Base-by-base conservation (phyloP, 139 green algal genomes). In the Diplosphaera chodatii region DNA sequence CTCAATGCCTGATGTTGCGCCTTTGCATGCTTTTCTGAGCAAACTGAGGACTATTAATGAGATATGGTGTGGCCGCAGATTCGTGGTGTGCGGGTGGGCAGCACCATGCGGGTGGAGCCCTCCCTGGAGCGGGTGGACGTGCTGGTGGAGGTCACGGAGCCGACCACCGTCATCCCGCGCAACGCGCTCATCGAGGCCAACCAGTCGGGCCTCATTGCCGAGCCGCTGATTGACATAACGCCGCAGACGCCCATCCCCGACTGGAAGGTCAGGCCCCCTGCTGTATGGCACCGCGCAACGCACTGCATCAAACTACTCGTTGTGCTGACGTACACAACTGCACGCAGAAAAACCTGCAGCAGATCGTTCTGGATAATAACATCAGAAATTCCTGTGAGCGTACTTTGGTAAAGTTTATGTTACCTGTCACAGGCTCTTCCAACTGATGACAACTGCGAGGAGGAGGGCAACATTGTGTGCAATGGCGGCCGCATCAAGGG, bases 161-260 rank as follows among this genome's bases (percentile, higher is more conserved):
- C 84, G 4, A 80, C 55, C 71, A 94, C 94, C 59, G 90, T 97
- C 67, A 96, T 99, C 66, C 95, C 95, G 0, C 84, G 88, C 31
- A 97, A 97, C 76, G 88, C 86, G 6, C 69, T 93, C 4, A 91
- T 99, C 31, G 93, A 98, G 77, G 95, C 94, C 56, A 99, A 99
- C 84, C 95, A 99, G 82, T 88, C 72, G 8, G 94, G 94, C 5
- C 84, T 99, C 27, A 98, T 99, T 64, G 92, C 90, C 0, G 92
- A 97, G 83, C 91, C 92, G 4, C 89, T 99, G 29, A 90, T 99
- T 48, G 95, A 98, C 86, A 96, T 99, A 78, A 99, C 93, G 0
- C 95, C 95, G 18, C 84, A 91, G 80, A 66, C 88, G 20, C 90
- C 91, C 25, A 83, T 95, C 20, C 89, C 91, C 30, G 63, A 89